Evolutionary conservation across 2,329 filamentous ascomycete species (phyloP).

Genomic region (Ploettnerulaceae sp.): DNA sequence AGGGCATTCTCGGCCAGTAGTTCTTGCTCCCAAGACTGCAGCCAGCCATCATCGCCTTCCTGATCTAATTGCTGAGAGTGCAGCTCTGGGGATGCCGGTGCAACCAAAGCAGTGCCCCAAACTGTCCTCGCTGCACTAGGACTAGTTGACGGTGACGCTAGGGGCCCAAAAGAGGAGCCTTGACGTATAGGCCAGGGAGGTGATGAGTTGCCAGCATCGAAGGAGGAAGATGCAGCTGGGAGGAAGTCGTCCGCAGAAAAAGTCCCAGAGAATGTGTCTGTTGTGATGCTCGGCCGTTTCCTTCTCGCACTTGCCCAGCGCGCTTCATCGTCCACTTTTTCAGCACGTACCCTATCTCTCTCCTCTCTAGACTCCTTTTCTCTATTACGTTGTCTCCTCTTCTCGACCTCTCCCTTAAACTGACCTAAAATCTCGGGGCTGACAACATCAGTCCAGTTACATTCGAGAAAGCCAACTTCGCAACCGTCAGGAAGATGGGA

Average conservation of each 20-base stretch:
- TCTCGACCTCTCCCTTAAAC: conserved; percentile 59
- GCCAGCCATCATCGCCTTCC: conserved; percentile 71
- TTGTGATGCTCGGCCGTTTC: conserved; percentile 45
- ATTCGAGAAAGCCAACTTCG: conserved; percentile 68
- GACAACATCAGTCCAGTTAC: conserved; percentile 70
- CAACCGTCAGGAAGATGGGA: conserved; percentile 67
- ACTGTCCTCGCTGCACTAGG: conserved; percentile 74
- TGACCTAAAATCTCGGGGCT: conserved; percentile 53
- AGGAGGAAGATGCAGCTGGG: conserved; percentile 48
- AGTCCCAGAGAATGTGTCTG: conserved; percentile 36
- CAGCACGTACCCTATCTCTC: conserved; percentile 62
- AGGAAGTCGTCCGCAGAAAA: conserved; percentile 58
- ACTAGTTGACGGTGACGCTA: conserved; percentile 77
- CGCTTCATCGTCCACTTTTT: conserved; percentile 64
- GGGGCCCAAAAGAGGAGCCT: conserved; percentile 57
- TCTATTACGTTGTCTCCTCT: conserved; percentile 56
- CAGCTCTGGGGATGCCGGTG: conserved; percentile 52
- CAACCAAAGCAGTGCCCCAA: conserved; percentile 79
- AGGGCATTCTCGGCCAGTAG: conserved; percentile 61
- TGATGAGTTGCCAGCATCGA: conserved; percentile 42
- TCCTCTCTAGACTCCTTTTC: conserved; percentile 68
- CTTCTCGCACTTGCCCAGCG: conserved; percentile 55
- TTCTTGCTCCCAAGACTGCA: conserved; percentile 77
- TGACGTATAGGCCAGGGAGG: conserved; percentile 52
- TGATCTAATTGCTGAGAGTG: conserved; percentile 31